These are phyloP conservation scores for Jatropha podagrica DNA, from an alignment of 441 rosid genomes.

Conservation along the genomic window DNA sequence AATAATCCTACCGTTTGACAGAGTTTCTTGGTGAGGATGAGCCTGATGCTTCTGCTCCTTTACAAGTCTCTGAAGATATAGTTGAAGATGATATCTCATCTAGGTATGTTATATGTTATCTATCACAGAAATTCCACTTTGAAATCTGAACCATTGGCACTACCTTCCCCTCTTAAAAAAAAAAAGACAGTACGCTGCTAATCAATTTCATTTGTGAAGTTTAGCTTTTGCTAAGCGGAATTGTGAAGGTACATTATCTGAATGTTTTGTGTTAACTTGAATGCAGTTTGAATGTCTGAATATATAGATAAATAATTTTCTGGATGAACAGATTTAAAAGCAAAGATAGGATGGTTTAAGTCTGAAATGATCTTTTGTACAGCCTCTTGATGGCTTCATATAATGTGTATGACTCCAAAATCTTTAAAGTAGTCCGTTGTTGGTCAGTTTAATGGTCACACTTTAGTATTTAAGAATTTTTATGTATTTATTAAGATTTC, in stretches of 20 bases:
- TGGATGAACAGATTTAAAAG: neutral
- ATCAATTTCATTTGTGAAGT: neutral
- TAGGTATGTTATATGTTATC: conserved; percentile 44
- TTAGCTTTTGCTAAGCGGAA: neutral
- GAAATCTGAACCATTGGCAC: neutral
- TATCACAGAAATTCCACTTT: neutral
- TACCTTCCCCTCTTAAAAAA: neutral
- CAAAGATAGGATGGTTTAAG: neutral
- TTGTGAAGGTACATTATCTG: neutral
- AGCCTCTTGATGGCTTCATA: neutral
- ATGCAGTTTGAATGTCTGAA: neutral
- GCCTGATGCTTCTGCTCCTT: conserved; percentile 51
- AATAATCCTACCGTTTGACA: conserved; percentile 23
- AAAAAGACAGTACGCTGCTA: neutral
- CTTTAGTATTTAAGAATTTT: neutral
- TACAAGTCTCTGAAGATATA: conserved; percentile 68
- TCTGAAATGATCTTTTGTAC: neutral
- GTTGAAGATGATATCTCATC: conserved; percentile 84
- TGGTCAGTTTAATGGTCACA: neutral
- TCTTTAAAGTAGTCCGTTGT: neutral
- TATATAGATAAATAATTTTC: neutral
- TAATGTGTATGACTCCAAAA: neutral
- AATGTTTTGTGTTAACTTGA: neutral
- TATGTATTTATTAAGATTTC: neutral
- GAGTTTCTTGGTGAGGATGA: conserved; percentile 68